Evolutionary conservation across 176 grass and related monocot species (phyloP), one percentile per base, ranked within the genome.

Genomic region (Oryza nivara): DNA sequence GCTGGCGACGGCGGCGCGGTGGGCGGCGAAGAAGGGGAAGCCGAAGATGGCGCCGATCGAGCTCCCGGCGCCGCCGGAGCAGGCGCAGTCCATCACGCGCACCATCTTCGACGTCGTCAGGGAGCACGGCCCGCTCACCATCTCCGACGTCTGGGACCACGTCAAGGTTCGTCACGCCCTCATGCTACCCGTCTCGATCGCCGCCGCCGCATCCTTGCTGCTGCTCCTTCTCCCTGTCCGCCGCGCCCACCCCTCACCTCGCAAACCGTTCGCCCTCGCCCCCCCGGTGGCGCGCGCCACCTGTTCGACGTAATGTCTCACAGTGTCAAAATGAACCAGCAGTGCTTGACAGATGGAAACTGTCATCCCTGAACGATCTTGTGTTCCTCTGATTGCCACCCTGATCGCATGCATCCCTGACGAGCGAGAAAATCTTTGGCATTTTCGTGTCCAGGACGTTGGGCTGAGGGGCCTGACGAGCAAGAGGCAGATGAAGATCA

Each of bases 401-500:
- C 19, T 63, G n/a, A 23, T 51, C 44, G 3, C 5, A 73, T 68
- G 6, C 8, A 73, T 38, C 1, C 12, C 28, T 11, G 14, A 75
- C 13, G 10, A 9, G 17, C 9, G 64, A 20, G 10, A 15, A 28
- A 70, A 70, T 54, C n/a, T 13, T 13, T 64, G 49, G 1, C 17
- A 6, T 48, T 78, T 51, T 5, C 5, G 0, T 85, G 11, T 56
- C 34, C 72, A 92, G 93, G 96, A 72, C 9, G 90, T 92, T 32
- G 96, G 96, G 3, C 88, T 94, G 22, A 77, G 89, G 73, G 96
- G 91, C 3, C 43, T 99, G 70, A 74, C 83, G 5, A 93, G 96
- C 80, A 99, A 99, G 91, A 88, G 91, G 75, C 89, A 99, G 48
- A 92, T 99, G 96, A 96, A 99, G 87, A 92, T 98, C 66, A 90